Base-by-base conservation (phyloP, 2,329 filamentous ascomycete genomes). In the Beauveria caledonica region DNA sequence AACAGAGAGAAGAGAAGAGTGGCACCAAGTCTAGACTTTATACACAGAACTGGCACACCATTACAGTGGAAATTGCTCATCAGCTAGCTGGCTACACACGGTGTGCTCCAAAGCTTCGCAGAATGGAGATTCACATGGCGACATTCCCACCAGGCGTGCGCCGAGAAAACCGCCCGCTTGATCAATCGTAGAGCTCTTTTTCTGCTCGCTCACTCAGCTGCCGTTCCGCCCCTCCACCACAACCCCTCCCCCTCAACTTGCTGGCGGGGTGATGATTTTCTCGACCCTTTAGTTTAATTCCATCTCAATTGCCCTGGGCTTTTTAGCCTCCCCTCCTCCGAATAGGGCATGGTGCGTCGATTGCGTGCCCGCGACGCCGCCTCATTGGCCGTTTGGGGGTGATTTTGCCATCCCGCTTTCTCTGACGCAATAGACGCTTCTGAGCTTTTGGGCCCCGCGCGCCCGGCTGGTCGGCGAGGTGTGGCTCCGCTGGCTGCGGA, bases 351-450 rank as follows among this genome's bases (percentile, higher is more conserved):
- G 64, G 61, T 56, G 61, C 60, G 36, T 48, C 65, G 64, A 70
- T 70, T 68, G 66, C 68, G 68, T 70, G 68, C 66, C 68, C 63
- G 60, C 54, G 53, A 46, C 55, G 55, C 23, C 52, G 58, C 60
- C 66, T 64, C 62, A 69, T 68, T 68, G 67, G 68, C 66, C 46
- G 55, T 59, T 13, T 13, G 23, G 45, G 46, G 46, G 33, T 62
- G 49, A 69, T 70, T 66, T 62, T 68, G 65, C 63, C 66, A 69
- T 69, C 62, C 65, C 55, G 62, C 63, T 62, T 62, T 64, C 61
- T 61, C 65, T 70, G 68, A 70, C 68, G 68, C 68, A 68, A 70
- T 70, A 52, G 48, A 25, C 57, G 57, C 57, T 52, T 52, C 57
- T 59, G n/a, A n/a, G n/a, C n/a, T n/a, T n/a, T n/a, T n/a, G n/a